These are phyloP conservation scores for Dalbergia cochinchinensis DNA, from an alignment of 306 rosid genomes.

Conservation along the genomic window DNA sequence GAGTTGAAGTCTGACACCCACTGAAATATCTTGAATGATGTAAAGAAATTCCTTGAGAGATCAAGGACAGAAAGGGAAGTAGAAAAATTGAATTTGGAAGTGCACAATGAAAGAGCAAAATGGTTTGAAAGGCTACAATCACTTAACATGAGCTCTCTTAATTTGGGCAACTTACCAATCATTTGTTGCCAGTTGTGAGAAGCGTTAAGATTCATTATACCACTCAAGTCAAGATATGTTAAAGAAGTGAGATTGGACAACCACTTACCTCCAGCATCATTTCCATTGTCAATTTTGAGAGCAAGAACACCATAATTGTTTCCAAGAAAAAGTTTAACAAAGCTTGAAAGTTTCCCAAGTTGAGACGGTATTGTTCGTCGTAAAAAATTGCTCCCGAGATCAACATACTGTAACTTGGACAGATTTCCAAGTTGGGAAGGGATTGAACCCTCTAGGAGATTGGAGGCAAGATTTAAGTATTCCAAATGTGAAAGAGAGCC, in stretches of 20 bases:
- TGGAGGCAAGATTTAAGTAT: conserved; percentile 11
- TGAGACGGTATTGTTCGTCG: conserved; percentile 41
- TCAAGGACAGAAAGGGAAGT: conserved; percentile 18
- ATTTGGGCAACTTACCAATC: conserved; percentile 32
- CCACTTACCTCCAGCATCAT: conserved; percentile 23
- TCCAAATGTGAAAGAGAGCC: conserved; percentile 29
- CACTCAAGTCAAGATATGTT: conserved; percentile 29
- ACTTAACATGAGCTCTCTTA: neutral
- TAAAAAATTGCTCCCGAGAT: neutral
- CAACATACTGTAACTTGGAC: conserved; percentile 32
- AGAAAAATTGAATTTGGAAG: conserved; percentile 29
- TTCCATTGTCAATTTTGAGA: neutral
- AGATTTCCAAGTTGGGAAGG: conserved; percentile 40
- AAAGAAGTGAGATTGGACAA: conserved; percentile 45
- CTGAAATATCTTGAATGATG: conserved; percentile 24
- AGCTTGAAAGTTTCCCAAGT: conserved; percentile 46
- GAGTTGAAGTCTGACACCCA: conserved; percentile 41
- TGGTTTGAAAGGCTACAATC: conserved; percentile 24
- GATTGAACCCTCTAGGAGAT: neutral
- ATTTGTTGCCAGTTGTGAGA: neutral
- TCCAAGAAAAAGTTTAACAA: conserved; percentile 32
- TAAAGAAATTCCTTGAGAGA: neutral
- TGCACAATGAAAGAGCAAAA: neutral
- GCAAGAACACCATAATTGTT: neutral
- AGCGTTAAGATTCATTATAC: neutral